Evolutionary conservation across 306 rosid species (phyloP), one percentile per base, ranked within the genome.

Genomic region (Ochetophila trinervis): DNA sequence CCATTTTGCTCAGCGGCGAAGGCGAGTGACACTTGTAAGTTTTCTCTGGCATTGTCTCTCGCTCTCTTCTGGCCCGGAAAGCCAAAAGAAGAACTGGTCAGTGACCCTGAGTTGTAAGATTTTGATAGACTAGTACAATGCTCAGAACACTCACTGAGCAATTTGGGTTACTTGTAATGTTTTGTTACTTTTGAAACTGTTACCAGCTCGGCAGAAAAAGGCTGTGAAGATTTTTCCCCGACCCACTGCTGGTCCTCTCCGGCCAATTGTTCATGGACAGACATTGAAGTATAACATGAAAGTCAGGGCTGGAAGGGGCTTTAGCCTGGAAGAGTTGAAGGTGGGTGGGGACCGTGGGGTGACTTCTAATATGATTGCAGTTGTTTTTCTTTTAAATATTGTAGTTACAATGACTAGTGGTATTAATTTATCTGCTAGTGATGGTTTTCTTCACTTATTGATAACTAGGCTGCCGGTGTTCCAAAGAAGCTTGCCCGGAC

Each of bases 281-380:
- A 85, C 89, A 0, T 66, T 79, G 84, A 85, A 85, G 62, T 83
- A 88, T 49, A 85, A 79, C 68, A 88, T 85, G 95, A 88, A 88
- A 65, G 78, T 81, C 10, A 83, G 87, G 53, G 80, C 87, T 53
- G 91, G 91, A 1, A 81, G 81, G n/a, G 91, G 89, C 3, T 86
- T 86, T 74, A 76, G 88, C 34, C 75, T 86, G 3, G 91, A 84
- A 59, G 88, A 87, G 56, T 74, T 87, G 3, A 87, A 85, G 88
- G 90, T 87, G 27, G 27, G 30, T 54, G 21, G 17, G 3, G n/a
- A n/a, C n/a, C n/a, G n/a, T 50, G 44, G 6, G 44, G 11, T 37
- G 44, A 7, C 10, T 37, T 37, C 2, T 37, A 37, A 7, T 37
- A 37, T n/a, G n/a, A n/a, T n/a, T n/a, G n/a, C n/a, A n/a, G n/a